phyloP scores from a whole-genome alignment of 768 basidiomycete genomes.

The Crepidotus variabilis region DNA sequence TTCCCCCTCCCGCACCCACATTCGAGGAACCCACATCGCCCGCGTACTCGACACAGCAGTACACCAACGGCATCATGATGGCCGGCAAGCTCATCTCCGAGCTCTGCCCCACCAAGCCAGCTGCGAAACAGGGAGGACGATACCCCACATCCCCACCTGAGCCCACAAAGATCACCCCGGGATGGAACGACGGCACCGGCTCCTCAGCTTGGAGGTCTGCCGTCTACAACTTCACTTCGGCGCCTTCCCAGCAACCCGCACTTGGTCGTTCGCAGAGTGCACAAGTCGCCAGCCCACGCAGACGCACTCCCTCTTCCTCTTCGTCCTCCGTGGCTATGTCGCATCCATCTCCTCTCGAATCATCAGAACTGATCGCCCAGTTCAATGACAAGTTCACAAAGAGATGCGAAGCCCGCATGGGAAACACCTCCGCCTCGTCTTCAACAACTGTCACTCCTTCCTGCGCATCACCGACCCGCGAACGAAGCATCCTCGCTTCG shows the following conservation, averaged over 20 bases:
- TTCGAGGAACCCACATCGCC: conserved; percentile 24
- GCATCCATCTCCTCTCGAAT: conserved; percentile 20
- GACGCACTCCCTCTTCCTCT: conserved; percentile 9
- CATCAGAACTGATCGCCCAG: conserved; percentile 49
- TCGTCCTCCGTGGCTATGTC: conserved; percentile 8
- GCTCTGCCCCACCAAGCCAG: conserved; percentile 36
- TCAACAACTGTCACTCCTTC: conserved; percentile 20
- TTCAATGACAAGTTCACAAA: conserved; percentile 55
- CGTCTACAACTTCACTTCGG: conserved; percentile 51
- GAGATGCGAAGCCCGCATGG: conserved; percentile 46
- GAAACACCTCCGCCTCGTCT: conserved; percentile 26
- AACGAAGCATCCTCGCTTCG: conserved; percentile 52
- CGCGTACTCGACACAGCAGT: conserved; percentile 33
- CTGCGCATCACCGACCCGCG: conserved; percentile 36
- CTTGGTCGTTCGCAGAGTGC: not conserved
- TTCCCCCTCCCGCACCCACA: conserved; percentile 50
- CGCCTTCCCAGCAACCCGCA: conserved; percentile 24
- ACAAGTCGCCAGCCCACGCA: conserved; percentile 29
- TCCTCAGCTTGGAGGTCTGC: conserved; percentile 63
- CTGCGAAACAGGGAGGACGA: conserved; percentile 29
- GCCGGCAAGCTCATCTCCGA: conserved; percentile 51
- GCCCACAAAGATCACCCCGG: conserved; percentile 46
- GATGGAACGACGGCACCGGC: conserved; percentile 58
- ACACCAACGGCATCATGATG: conserved; percentile 67
- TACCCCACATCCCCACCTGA: conserved; percentile 24